These are phyloP conservation scores for Mycena kentingensis DNA, from an alignment of 768 basidiomycete genomes.

Conservation along the genomic window DNA sequence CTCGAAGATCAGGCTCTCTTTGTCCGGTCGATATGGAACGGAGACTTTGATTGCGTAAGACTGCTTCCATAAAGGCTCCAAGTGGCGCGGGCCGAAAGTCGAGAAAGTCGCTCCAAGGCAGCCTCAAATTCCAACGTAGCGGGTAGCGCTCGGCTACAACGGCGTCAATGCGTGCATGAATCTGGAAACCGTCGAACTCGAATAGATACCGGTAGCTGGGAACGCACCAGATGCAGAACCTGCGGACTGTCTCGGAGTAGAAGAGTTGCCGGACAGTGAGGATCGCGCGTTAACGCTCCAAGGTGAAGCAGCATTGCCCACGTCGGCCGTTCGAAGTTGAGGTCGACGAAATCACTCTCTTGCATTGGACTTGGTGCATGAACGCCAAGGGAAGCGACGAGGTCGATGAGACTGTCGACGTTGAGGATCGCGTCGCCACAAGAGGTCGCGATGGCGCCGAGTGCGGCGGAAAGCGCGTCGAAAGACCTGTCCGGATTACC, in stretches of 20 bases:
- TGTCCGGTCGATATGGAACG: not conserved
- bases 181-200: not conserved
- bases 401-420: not conserved
- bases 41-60: not conserved
- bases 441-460: not conserved
- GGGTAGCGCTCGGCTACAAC: not conserved
- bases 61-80: not conserved
- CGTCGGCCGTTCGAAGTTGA: not conserved
- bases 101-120: not conserved
- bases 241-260: not conserved
- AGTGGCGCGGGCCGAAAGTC: not conserved
- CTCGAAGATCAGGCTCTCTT: slow-evolving; percentile 4
- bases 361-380: too few relatives aligned
- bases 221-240: not conserved
- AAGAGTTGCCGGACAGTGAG: not conserved
- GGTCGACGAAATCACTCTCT: not conserved
- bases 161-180: not conserved
- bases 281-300: slow-evolving; percentile 4
- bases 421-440: not conserved
- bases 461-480: not conserved
- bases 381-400: not conserved
- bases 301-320: slow-evolving; percentile 1
- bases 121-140: not conserved
- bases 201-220: not conserved
- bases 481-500: not conserved